Evolutionary conservation across 352 stramenopile species (phyloP), one percentile per base, ranked within the genome.

Genomic region (Globisporangium parvum): DNA sequence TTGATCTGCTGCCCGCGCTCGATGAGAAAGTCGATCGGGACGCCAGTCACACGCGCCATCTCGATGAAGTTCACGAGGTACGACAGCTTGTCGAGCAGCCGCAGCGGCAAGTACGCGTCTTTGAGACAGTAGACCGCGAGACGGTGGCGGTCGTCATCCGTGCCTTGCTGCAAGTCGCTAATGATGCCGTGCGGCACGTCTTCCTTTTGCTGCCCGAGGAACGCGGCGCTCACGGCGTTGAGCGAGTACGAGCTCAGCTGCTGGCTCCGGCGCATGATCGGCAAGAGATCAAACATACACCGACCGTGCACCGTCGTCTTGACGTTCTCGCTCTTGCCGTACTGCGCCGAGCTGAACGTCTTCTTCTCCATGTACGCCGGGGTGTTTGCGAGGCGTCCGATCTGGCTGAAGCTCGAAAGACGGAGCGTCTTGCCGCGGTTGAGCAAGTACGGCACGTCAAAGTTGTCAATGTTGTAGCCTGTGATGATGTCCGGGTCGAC

Each of bases 151-250:
- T 99, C 97, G 57, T 98, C 96, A 65, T 99, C 95, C 51, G 82
- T 98, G 53, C 97, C 97, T 54, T 93, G 87, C 61, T 97, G 88
- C 50, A 96, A 51, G 48, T 95, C 85, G 18, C 73, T 97, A 69
- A 99, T 99, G 62, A 99, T 99, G 53, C 90, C 97, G 69, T 99
- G 96, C 50, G 98, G 97, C 11, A 99, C 97, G 74, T 99, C 97
- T 76, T 99, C 97, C 70, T 99, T 99, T 64, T 99, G 96, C 61
- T 99, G 94, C 0, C 93, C 92, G 1, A 99, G 68, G 63, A 98
- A 99, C 47, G 98, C 88, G 17, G 96, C 85, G 68, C 95, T 99
- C 6, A 99, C 97, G 42, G 91, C 96, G 70, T 99, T 99, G 11
- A 99, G 69, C n/a, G 96, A 97, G 73, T 99, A 99, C 39, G 93